phyloP scores from a whole-genome alignment of 2,329 filamentous ascomycete genomes.

The Nothomitra cinnamomea region DNA sequence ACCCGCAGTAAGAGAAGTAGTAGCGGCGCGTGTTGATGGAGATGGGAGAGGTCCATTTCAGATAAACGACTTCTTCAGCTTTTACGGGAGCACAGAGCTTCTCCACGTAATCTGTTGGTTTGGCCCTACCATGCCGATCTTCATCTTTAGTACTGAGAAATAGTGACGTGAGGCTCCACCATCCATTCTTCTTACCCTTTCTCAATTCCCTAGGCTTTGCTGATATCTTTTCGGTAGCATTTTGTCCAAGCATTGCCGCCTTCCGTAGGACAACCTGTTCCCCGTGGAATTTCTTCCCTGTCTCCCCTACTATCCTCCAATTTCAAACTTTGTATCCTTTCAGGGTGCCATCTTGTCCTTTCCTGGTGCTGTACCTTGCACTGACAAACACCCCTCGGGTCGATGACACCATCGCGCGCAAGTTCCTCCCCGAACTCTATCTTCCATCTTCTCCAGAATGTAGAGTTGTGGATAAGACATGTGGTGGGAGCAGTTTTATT shows the following conservation, averaged over 20 bases:
- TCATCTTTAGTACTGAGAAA: not conserved
- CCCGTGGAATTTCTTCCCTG: constrained; percentile 16
- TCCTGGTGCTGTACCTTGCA: constrained; percentile 13
- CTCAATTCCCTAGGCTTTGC: not conserved
- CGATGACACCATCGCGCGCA: constrained; percentile 13
- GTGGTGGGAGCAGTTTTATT: not conserved
- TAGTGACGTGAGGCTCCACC: too few relatives aligned
- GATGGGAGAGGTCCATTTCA: constrained; percentile 16
- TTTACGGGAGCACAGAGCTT: not conserved
- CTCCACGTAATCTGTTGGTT: not conserved
- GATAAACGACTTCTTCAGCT: constrained; percentile 15
- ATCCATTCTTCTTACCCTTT: not conserved
- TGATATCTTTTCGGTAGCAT: not conserved
- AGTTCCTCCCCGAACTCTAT: constrained; percentile 17
- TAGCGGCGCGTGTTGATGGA: constrained; percentile 17
- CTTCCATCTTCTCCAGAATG: constrained; percentile 17
- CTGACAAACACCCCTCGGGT: constrained; percentile 17
- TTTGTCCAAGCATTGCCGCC: constrained; percentile 9
- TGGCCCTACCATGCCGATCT: not conserved
- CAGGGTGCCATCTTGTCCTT: constrained; percentile 9
- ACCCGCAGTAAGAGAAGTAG: constrained; percentile 14
- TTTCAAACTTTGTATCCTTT: constrained; percentile 18
- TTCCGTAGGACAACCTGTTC: constrained; percentile 9
- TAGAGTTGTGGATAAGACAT: not conserved
- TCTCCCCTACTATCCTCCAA: constrained; percentile 19